These are phyloP conservation scores for Alternaria burnsii DNA, from an alignment of 2,329 filamentous ascomycete genomes.

Conservation along the genomic window DNA sequence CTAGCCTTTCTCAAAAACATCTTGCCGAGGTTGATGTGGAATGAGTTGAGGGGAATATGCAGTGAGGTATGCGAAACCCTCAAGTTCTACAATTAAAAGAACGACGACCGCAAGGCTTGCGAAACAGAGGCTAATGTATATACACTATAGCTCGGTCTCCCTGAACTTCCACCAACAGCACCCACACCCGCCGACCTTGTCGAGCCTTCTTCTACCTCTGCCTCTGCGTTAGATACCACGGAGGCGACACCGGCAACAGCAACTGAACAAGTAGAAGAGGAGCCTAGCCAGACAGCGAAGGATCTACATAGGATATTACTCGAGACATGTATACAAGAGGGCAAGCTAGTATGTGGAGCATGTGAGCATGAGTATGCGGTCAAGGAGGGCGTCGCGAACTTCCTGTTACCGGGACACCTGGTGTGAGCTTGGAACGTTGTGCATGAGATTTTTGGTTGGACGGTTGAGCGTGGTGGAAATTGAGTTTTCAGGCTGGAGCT, in stretches of 20 bases:
- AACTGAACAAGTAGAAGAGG: conserved; percentile 65
- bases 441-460: not conserved
- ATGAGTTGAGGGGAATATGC: conserved; percentile 76
- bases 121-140: not conserved
- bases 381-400: conserved; percentile 96
- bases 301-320: conserved; percentile 84
- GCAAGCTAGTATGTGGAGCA: conserved; percentile 87
- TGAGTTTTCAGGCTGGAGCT: not conserved
- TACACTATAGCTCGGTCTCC: conserved; percentile 74
- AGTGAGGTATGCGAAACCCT: conserved; percentile 67
- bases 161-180: conserved; percentile 65
- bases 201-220: conserved; percentile 10
- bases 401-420: conserved; percentile 90
- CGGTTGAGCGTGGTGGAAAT: not conserved
- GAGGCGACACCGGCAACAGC: conserved; percentile 46
- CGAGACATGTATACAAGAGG: conserved; percentile 89
- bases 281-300: conserved; percentile 72
- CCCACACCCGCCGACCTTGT: conserved; percentile 47
- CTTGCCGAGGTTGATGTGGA: conserved; percentile 88
- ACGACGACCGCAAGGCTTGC: not conserved
- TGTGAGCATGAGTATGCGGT: conserved; percentile 95
- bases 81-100: not conserved
- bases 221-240: conserved; percentile 7
- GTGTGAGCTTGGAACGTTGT: conserved; percentile 59
- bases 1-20: conserved; percentile 83